phyloP scores from a whole-genome alignment of 2,329 filamentous ascomycete genomes.

The Aspergillus viridinutans region DNA sequence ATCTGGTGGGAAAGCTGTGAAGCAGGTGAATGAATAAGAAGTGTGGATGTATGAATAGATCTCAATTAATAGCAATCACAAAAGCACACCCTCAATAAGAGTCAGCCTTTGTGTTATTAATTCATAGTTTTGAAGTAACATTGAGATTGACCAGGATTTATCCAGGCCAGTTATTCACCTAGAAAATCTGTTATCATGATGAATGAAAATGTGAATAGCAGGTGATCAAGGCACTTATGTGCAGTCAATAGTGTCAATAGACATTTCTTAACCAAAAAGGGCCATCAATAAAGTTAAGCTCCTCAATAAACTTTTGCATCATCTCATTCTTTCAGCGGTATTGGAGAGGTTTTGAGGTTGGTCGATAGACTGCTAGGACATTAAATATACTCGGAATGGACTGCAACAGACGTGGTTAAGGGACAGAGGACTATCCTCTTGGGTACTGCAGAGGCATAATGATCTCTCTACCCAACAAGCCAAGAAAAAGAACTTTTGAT shows the following conservation, averaged over 20 bases:
- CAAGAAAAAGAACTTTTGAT: not conserved
- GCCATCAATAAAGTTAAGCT: conserved; percentile 3
- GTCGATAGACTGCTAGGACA: not conserved
- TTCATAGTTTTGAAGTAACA: not conserved
- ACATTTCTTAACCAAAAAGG: not conserved
- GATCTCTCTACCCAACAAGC: not conserved
- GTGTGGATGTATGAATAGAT: not conserved
- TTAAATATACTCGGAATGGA: not conserved
- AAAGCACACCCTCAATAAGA: not conserved
- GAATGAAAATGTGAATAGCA: not conserved
- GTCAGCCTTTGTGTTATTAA: not conserved
- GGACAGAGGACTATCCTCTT: not conserved
- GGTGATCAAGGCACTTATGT: not conserved
- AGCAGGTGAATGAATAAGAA: not conserved
- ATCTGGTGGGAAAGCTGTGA: not conserved
- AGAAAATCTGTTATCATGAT: not conserved
- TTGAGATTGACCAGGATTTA: not conserved
- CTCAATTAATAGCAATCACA: not conserved
- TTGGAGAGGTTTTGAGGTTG: not conserved
- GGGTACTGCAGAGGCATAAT: not conserved
- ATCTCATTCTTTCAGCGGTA: not conserved
- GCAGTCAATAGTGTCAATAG: not conserved
- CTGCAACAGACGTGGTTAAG: not conserved
- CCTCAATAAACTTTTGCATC: not conserved
- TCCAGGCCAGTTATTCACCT: not conserved